Evolutionary conservation across 805 yeast species (phyloP), one percentile per base, ranked within the genome.

Genomic region (Starmerella vitae): DNA sequence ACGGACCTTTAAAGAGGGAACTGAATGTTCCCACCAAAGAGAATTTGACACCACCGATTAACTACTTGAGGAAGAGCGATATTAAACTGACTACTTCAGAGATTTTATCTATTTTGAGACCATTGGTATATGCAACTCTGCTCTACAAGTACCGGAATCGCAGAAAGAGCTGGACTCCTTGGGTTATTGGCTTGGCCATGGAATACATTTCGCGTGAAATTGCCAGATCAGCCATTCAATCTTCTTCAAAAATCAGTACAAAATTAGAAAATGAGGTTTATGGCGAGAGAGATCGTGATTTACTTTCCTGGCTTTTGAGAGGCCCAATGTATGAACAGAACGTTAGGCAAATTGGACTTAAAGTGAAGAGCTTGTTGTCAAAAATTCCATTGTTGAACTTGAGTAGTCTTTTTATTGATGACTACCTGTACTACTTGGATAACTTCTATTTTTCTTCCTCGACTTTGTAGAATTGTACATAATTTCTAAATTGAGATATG

Each of bases 261-360:
- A 28, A 50, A 5, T 49, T 63, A 3, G 68, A 63, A 41, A 41
- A 46, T 20, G 58, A 53, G 18, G 24, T 44, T 5, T 24, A 30
- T 58, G 53, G 42, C 41, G 54, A 30, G 41, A 50, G 47, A 42
- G 48, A 36, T 47, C 62, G 29, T 36, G 57, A 21, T 33, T 36
- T 12, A 47, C 47, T 19, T 47, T 62, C 67, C 66, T 64, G 66
- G 65, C 32, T 50, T 17, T 42, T 64, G 26, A 52, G 68, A 7
- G 64, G 65, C 6, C 55, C 60, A 41, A 50, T 62, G 49, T 63
- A 60, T 50, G 51, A 55, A 20, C 37, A 46, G 4, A 30, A 52
- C 21, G 55, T 63, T 1, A 49, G 62, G 17, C 63, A 60, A 4
- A 18, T 53, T 4, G 28, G 61, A 27, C 49, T 49, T 15, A 44